These are phyloP conservation scores for Microbotryum scabiosae DNA, from an alignment of 1,284 basidiomycete genomes.

Conservation along the genomic window DNA sequence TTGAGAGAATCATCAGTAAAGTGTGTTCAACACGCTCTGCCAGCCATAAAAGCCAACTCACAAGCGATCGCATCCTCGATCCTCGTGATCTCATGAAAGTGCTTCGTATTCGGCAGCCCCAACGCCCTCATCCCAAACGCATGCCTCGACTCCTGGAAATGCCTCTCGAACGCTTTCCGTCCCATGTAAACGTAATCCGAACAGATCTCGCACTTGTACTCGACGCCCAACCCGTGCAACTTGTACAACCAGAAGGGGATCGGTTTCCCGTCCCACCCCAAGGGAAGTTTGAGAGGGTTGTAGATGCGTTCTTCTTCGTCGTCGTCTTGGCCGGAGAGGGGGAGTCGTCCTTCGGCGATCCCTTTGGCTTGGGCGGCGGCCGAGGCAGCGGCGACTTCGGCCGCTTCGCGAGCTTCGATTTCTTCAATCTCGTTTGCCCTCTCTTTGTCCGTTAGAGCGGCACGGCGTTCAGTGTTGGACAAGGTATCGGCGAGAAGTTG, in stretches of 20 bases:
- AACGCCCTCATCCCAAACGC: slow-evolving; percentile 97
- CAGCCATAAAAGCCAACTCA: slow-evolving; percentile 44
- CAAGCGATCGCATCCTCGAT: slow-evolving; percentile 92
- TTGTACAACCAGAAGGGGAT: slow-evolving; percentile 99
- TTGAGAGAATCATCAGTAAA: background rate
- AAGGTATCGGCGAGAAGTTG: slow-evolving; percentile 71
- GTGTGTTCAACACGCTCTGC: background rate
- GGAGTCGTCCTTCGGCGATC: slow-evolving; percentile 41
- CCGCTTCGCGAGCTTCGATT: slow-evolving; percentile 45
- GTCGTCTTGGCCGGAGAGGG: slow-evolving; percentile 55
- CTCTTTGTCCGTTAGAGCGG: slow-evolving; percentile 91
- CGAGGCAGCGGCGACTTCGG: slow-evolving; percentile 52
- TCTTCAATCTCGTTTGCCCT: slow-evolving; percentile 85
- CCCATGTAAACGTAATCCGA: slow-evolving; percentile 94
- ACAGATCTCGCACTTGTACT: slow-evolving; percentile 97
- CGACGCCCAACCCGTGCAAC: slow-evolving; percentile 90
- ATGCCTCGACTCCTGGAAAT: slow-evolving; percentile 91
- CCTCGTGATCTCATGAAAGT: slow-evolving; percentile 96
- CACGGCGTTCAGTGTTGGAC: slow-evolving; percentile 89
- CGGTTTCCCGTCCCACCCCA: slow-evolving; percentile 97
- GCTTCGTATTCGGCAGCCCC: slow-evolving; percentile 94
- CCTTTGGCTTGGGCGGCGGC: slow-evolving; percentile 47
- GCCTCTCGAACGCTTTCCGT: slow-evolving; percentile 86
- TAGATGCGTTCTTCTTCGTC: slow-evolving; percentile 93
- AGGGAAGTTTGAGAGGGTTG: slow-evolving; percentile 91